These are phyloP conservation scores for Prunus yedoensis DNA, from an alignment of 331 rosid species.

Conservation along the genomic window DNA sequence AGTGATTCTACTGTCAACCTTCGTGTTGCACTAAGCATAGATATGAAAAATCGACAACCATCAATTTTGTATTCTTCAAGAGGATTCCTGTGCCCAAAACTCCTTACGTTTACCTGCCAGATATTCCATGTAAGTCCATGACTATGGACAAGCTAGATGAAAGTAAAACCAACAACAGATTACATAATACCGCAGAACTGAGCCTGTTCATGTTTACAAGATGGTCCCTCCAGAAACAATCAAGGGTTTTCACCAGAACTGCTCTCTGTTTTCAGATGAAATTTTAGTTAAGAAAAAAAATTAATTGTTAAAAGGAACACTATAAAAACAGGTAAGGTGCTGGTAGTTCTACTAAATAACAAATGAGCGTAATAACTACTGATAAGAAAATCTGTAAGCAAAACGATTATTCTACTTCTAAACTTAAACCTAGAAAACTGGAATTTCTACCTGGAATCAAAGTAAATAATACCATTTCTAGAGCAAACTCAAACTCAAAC, in stretches of 20 bases:
- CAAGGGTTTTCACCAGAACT: slow-evolving; percentile 89
- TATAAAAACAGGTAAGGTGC: background rate
- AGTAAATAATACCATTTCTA: background rate
- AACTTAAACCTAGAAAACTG: too few species aligned
- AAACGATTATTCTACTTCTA: background rate
- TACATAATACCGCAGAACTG: slow-evolving; percentile 73
- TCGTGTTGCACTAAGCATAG: slow-evolving; percentile 95
- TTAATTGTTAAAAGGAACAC: background rate
- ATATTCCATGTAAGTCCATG: slow-evolving; percentile 33
- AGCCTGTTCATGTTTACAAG: slow-evolving; percentile 96
- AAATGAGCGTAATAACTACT: background rate
- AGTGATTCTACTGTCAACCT: slow-evolving; percentile 89
- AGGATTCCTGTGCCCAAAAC: slow-evolving; percentile 98
- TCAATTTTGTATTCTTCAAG: slow-evolving; percentile 97
- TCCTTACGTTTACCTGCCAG: slow-evolving; percentile 86
- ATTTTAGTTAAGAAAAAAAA: background rate
- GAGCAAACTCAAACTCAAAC: background rate
- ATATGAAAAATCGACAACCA: slow-evolving; percentile 94
- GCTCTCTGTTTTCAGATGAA: slow-evolving; percentile 68
- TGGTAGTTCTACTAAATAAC: background rate
- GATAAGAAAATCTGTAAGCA: background rate
- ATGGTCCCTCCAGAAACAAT: slow-evolving; percentile 97
- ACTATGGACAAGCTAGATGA: slow-evolving; percentile 20
- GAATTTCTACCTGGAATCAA: background rate
- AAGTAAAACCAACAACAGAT: slow-evolving; percentile 13